Evolutionary conservation across 2,329 filamentous ascomycete species (phyloP).

Genomic region (Lasiodiplodia sp.): DNA sequence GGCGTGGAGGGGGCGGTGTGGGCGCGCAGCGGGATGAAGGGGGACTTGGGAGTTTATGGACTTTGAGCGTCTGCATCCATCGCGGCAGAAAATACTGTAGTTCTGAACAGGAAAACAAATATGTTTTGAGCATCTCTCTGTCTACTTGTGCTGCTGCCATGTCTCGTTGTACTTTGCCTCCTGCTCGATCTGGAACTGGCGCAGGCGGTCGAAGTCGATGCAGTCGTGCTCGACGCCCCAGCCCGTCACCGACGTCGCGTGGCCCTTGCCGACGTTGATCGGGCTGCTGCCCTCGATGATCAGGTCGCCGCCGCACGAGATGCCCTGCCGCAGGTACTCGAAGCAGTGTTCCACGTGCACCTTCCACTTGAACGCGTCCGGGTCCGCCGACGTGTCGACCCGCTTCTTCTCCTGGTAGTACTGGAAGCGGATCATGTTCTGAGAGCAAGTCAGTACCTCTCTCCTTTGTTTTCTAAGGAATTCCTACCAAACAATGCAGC

Average conservation of each 20-base stretch:
- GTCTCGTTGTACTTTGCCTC: conserved; percentile 9
- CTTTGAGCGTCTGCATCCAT: not conserved
- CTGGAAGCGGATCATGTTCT: conserved; percentile 16
- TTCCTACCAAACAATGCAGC: conserved; percentile 2
- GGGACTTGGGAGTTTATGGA: conserved; percentile 30
- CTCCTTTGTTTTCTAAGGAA: too few species aligned
- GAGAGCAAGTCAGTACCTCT: too few species aligned
- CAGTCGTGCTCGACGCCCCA: conserved; percentile 13
- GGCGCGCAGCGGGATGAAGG: conserved; percentile 29
- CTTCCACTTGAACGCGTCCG: conserved; percentile 14
- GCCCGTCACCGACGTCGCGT: conserved; percentile 12
- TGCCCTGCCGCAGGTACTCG: conserved; percentile 12
- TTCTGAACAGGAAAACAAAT: too few species aligned
- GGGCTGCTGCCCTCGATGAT: conserved; percentile 14
- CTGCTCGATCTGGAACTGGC: conserved; percentile 7
- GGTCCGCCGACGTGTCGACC: conserved; percentile 5
- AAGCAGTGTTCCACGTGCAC: conserved; percentile 18
- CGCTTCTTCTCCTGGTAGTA: conserved; percentile 11
- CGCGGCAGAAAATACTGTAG: too few species aligned
- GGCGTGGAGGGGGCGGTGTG: conserved; percentile 30
- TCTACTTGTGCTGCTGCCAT: not conserved
- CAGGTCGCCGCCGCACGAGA: conserved; percentile 11
- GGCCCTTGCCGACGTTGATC: conserved; percentile 6
- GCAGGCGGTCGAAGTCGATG: conserved; percentile 9
- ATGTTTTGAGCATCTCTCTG: too few species aligned